These are phyloP conservation scores for Thalassiosira livingstoniorum DNA, from an alignment of 352 stramenopile genomes.

Conservation along the genomic window DNA sequence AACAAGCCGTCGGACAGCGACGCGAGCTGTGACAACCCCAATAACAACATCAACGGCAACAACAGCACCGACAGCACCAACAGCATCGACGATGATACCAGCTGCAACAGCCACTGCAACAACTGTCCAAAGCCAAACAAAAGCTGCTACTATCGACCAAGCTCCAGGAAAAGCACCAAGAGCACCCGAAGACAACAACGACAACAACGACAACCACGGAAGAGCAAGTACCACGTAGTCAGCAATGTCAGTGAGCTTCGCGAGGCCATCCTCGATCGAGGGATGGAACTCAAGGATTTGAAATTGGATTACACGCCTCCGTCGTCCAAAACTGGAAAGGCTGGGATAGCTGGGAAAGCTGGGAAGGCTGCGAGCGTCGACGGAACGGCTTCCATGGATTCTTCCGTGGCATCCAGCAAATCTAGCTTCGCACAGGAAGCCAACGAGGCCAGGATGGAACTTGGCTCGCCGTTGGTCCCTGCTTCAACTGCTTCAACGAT, in stretches of 20 bases:
- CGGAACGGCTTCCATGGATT: not conserved
- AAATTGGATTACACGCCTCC: constrained; percentile 55
- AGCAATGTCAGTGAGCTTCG: constrained; percentile 55
- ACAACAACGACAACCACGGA: too few species aligned
- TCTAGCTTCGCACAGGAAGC: not conserved
- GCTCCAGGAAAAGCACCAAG: too few species aligned
- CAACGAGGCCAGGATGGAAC: not conserved
- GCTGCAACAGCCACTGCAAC: too few species aligned
- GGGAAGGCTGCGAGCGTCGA: not conserved
- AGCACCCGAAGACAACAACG: too few species aligned
- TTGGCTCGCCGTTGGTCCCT: not conserved
- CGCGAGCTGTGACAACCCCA: too few species aligned
- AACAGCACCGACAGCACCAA: too few species aligned
- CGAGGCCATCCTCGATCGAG: constrained; percentile 49
- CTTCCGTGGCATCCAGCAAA: not conserved
- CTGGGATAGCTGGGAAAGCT: not conserved
- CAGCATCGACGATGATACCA: too few species aligned
- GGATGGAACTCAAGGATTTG: constrained; percentile 51
- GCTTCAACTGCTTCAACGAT: not conserved
- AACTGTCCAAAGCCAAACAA: too few species aligned
- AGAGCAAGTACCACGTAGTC: constrained; percentile 38
- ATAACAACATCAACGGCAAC: too few species aligned
- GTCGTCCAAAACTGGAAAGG: not conserved
- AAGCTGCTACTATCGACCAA: too few species aligned
- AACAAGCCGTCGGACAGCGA: too few species aligned